Percentiles rank a stretch among this genome's conserved stretches.
phyloP scores from a whole-genome alignment of 2,329 filamentous ascomycete genomes.

The Neocucurbitaria cava region DNA sequence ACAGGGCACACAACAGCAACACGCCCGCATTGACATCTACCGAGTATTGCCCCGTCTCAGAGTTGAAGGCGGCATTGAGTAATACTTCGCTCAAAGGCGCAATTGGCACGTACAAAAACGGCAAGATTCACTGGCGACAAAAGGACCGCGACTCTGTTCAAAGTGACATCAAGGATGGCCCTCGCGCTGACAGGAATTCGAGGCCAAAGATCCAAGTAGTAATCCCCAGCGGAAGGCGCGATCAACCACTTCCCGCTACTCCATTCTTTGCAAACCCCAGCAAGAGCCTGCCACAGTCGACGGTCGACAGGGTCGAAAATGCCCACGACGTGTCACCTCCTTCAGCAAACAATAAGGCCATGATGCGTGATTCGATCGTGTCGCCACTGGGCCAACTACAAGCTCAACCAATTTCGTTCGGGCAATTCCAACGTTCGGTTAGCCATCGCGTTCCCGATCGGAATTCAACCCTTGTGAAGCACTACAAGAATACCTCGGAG shows the following conservation, averaged over 20 bases:
- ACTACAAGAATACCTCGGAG: constrained; percentile 17
- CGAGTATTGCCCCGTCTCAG: constrained; percentile 12
- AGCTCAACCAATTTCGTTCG: constrained; percentile 19
- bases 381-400: constrained; percentile 36
- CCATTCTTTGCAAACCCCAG: constrained; percentile 33
- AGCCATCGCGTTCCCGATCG: constrained; percentile 7
- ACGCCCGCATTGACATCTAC: constrained; percentile 19
- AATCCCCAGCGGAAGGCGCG: constrained; percentile 42
- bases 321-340: constrained; percentile 42
- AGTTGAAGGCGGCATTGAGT: constrained; percentile 33
- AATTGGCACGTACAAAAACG: constrained; percentile 56
- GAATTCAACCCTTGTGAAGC: constrained; percentile 11
- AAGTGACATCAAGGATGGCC: constrained; percentile 12
- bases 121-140: constrained; percentile 51
- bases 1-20: constrained; percentile 27
- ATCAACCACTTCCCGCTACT: constrained; percentile 39
- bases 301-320: constrained; percentile 25
- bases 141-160: constrained; percentile 13
- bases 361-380: constrained; percentile 37
- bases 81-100: constrained; percentile 34
- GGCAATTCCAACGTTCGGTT: constrained; percentile 23
- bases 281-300: constrained; percentile 28
- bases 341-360: constrained; percentile 27
- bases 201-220: constrained; percentile 47
- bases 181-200: constrained; percentile 22